Base-by-base conservation (phyloP, 768 basidiomycete genomes). In the Lentinula edodes region DNA sequence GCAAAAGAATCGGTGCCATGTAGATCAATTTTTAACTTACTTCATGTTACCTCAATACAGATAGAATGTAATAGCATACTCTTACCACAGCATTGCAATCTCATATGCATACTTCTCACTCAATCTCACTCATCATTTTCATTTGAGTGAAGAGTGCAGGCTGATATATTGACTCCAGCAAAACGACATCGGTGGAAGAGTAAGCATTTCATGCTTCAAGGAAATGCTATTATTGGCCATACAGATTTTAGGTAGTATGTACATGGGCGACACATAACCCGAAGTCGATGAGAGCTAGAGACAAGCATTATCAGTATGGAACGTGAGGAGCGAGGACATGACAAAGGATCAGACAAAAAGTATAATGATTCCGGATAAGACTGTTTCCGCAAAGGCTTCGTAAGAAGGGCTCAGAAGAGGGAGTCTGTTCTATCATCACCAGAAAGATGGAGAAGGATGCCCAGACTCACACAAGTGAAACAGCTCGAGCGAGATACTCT, bases 351-450 rank as follows among this genome's bases (percentile, higher is more conserved):
- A 60, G 59, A 60, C 36, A 60, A 52, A 70, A 16, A 71, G 28
- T 76, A 86, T 86, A 86, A 87, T 89, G 89, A 90, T 91, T 91
- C 89, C 89, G 89, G 89, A 82, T 88, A 90, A 87, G 88, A 86
- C 67, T 70, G 39, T 75, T 78, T 91, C 91, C 80, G 86, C 90
- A 88, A 68, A 62, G 80, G 78, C 78, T 74, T 35, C 50, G 15
- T 48, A 16, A 18, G 16, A 69, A 72, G 72, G 76, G 79, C 84
- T 93, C 91, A 77, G 91, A 88, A 72, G 91, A 93, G 91, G 91
- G 91, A 93, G 91, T 92, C 91, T 90, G 85, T 80, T 74, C 84
- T 86, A 83, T 91, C 91, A 93, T 93, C 91, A 61, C 70, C 7
- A 46, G 55, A 66, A 58, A 42, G 65, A 65, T 54, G 43, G 54